phyloP scores from a whole-genome alignment of 495 filamentous ascomycete genomes.

The Penicillium alfredii region DNA sequence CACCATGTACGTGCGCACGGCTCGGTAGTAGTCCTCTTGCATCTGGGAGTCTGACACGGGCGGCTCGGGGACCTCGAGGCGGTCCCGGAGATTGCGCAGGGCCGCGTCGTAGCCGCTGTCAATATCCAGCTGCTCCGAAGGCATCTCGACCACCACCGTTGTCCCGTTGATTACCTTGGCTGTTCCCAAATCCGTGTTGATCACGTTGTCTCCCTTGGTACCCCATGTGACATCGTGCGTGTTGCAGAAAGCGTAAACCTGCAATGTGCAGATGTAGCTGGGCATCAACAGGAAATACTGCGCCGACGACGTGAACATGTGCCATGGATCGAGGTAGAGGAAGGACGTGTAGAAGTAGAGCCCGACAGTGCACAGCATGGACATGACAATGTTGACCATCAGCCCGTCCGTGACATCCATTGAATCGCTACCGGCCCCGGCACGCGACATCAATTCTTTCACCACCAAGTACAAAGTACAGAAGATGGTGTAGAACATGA shows the following conservation, averaged over 20 bases:
- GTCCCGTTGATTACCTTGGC: slow-evolving; percentile 65
- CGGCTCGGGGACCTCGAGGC: slow-evolving; percentile 68
- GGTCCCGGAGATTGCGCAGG: slow-evolving; percentile 88
- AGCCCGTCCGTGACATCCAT: slow-evolving; percentile 72
- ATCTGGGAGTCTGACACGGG: slow-evolving; percentile 66
- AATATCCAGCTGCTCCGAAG: slow-evolving; percentile 94
- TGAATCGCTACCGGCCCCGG: slow-evolving; percentile 26
- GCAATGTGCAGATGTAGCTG: slow-evolving; percentile 91
- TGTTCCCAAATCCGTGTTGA: slow-evolving; percentile 83
- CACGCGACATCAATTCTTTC: slow-evolving; percentile 58
- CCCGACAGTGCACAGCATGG: slow-evolving; percentile 80
- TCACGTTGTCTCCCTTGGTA: slow-evolving; percentile 96
- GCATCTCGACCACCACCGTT: slow-evolving; percentile 84
- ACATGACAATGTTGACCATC: slow-evolving; percentile 91
- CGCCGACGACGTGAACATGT: slow-evolving; percentile 91
- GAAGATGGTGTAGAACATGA: slow-evolving; percentile 96
- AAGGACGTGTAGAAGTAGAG: slow-evolving; percentile 96
- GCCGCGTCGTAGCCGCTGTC: slow-evolving; percentile 97
- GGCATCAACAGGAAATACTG: slow-evolving; percentile 94
- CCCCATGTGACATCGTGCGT: slow-evolving; percentile 99
- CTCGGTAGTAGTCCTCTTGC: slow-evolving; percentile 98
- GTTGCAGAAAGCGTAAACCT: slow-evolving; percentile 99
- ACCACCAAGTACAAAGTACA: slow-evolving; percentile 81
- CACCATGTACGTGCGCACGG: slow-evolving; percentile 97
- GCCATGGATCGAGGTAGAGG: slow-evolving; percentile 97